Evolutionary conservation across 2,329 filamentous ascomycete genomes (phyloP), one percentile per base, ranked within the genome.

Genomic region (Exophiala lecanii-corni): DNA sequence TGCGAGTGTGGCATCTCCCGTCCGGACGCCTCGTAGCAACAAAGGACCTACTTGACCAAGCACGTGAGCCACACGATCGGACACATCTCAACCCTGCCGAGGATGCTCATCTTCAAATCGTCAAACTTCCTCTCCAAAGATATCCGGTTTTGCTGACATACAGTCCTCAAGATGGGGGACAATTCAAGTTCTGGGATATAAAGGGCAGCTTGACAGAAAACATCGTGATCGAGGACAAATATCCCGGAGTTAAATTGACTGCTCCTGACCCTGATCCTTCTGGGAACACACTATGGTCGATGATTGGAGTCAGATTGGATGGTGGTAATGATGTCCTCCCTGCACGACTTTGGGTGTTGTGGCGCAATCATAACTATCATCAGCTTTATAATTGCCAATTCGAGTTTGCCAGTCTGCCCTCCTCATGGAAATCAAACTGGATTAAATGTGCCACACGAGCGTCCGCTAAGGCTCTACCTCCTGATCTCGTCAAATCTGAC

Each of bases 121-220:
- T 89, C 40, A 78, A 81, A 21, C 28, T 48, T 19, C 38, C 47
- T 6, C 36, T 49, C 7, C 43, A 49, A 26, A 48, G 47, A 17
- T 46, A 48, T 25, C 50, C 49, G 4, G 49, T 50, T 45, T 77
- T 91, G 40, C 80, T 87, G 26, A 91, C 88, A 6, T 95, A 89
- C 63, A 96, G 89, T 9, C 91, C 92, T 1, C 80, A 92, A 51
- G 85, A 89, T 20, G 78, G 82, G 30, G 86, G 92, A 25, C 84
- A 91, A 60, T 97, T 98, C 74, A 97, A 95, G 63, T 89, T 98
- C 60, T 98, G 89, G 87, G 78, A 78, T 40, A 77, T 84, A 13
- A 78, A 81, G 53, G 78, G 82, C 40, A 76, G 65, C n/a, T 76
- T 55, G 73, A 84, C 56, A 51, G 68, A 55, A 53, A 66, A 52